Evolutionary conservation across 805 yeast genomes (phyloP).

Genomic region (Starmerella asiatica): DNA sequence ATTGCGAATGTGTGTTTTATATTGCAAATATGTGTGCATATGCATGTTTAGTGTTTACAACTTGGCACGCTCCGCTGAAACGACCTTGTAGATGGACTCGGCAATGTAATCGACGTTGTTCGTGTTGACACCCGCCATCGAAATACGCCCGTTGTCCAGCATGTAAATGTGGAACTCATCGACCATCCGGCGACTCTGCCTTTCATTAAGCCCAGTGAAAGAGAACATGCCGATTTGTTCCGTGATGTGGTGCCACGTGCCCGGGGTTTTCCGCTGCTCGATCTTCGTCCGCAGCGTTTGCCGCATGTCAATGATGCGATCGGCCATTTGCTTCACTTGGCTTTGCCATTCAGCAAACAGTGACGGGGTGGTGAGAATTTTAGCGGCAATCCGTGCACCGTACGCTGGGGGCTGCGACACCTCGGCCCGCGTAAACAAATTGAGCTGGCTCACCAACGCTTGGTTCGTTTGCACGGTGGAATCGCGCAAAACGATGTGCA

Average conservation of each 20-base stretch:
- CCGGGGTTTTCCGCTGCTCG: slow-evolving; percentile 60
- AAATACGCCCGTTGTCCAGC: slow-evolving; percentile 81
- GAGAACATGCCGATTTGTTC: slow-evolving; percentile 95
- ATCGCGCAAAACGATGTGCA: slow-evolving; percentile 44
- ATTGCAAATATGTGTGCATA: too few relatives aligned
- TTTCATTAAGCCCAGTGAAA: slow-evolving; percentile 70
- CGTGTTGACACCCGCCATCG: slow-evolving; percentile 78
- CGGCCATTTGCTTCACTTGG: slow-evolving; percentile 77
- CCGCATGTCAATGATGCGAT: slow-evolving; percentile 74
- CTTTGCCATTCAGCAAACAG: slow-evolving; percentile 66
- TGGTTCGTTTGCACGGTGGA: slow-evolving; percentile 36
- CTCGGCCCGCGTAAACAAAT: slow-evolving; percentile 65
- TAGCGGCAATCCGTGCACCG: slow-evolving; percentile 82
- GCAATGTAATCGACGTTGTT: slow-evolving; percentile 51
- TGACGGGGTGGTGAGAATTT: slow-evolving; percentile 52
- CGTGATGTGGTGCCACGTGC: slow-evolving; percentile 83
- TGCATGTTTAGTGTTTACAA: too few relatives aligned
- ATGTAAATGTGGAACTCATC: slow-evolving; percentile 66
- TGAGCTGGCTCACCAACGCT: slow-evolving; percentile 54
- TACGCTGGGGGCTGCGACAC: slow-evolving; percentile 90
- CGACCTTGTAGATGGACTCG: slow-evolving; percentile 29
- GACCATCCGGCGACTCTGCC: slow-evolving; percentile 64
- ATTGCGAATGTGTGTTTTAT: too few relatives aligned
- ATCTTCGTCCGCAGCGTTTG: slow-evolving; percentile 46
- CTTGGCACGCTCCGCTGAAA: slow-evolving; percentile 6